A percentile compares a stretch with the other conserved stretches of the same genome.
phyloP scores from a whole-genome alignment of 192 early-diverging fungal species.

The Podila clonocystis region DNA sequence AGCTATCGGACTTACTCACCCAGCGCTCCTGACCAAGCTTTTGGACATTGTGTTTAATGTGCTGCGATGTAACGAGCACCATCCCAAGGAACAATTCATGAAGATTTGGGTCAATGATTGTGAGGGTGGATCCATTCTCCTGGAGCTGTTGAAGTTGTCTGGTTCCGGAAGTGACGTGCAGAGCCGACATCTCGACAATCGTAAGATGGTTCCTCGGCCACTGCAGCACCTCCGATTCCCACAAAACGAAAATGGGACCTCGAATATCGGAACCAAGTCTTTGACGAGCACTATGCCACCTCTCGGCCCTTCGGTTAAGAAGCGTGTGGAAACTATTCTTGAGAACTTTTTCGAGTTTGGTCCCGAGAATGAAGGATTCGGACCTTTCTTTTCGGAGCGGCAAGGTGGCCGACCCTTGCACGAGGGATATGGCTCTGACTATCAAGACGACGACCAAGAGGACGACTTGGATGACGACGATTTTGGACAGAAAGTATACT shows the following conservation, averaged over 20 bases:
- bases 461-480: constrained; percentile 42
- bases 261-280: not conserved
- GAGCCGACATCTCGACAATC: constrained; percentile 29
- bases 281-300: not conserved
- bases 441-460: constrained; percentile 31
- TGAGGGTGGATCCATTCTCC: constrained; percentile 38
- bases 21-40: constrained; percentile 36
- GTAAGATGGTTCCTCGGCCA: constrained; percentile 34
- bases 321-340: constrained; percentile 45
- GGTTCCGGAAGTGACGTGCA: constrained; percentile 8
- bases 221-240: constrained; percentile 35
- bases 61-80: constrained; percentile 45
- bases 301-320: constrained; percentile 35
- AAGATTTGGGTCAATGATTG: constrained; percentile 50
- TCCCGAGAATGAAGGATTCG: constrained; percentile 48
- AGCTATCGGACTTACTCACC: constrained; percentile 24
- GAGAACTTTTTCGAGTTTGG: constrained; percentile 54
- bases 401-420: constrained; percentile 1
- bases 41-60: constrained; percentile 49
- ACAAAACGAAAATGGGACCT: constrained; percentile 15
- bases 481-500: not conserved
- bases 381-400: constrained; percentile 42
- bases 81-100: constrained; percentile 51
- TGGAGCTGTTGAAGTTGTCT: constrained; percentile 34
- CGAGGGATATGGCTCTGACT: constrained; percentile 31